A percentile compares a stretch with the other conserved stretches of the same genome.
These are phyloP conservation scores for Aegilops umbellulata DNA, from an alignment of 176 grass and related monocot genomes.

Conservation along the genomic window DNA sequence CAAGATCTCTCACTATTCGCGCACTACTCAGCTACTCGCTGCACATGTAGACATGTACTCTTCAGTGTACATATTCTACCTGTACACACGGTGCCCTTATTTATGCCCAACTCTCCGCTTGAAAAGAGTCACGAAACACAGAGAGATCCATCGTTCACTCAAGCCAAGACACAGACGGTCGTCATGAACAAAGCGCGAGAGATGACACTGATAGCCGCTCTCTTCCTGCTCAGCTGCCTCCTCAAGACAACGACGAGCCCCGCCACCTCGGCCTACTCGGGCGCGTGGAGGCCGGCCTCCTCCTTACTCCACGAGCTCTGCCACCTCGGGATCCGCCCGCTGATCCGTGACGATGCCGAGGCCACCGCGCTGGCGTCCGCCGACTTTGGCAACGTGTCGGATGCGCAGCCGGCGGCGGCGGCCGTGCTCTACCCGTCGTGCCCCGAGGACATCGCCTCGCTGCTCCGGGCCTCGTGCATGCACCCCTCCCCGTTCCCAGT, in stretches of 20 bases:
- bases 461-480: constrained; percentile 39
- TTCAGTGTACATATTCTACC: no score
- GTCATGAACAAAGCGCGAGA: not conserved
- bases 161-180: not conserved
- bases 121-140: not conserved
- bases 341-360: constrained; percentile 21
- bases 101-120: not conserved
- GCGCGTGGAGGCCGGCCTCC: not conserved
- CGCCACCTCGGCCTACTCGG: not conserved
- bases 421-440: constrained; percentile 62
- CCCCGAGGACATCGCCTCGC: constrained; percentile 49
- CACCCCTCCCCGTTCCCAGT: constrained; percentile 41
- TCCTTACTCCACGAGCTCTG: constrained; percentile 11
- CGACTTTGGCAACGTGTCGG: constrained; percentile 52
- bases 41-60: no score
- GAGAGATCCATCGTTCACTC: not conserved
- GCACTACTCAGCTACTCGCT: not conserved
- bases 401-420: constrained; percentile 14
- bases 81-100: no score
- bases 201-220: not conserved
- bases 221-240: not conserved
- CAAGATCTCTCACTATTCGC: not conserved
- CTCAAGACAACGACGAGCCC: not conserved
- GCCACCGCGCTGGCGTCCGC: constrained; percentile 20
- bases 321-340: not conserved